Evolutionary conservation across 73 alveolate species (phyloP), one percentile per base, ranked within the genome.

Genomic region (Paraurostyla sp.): DNA sequence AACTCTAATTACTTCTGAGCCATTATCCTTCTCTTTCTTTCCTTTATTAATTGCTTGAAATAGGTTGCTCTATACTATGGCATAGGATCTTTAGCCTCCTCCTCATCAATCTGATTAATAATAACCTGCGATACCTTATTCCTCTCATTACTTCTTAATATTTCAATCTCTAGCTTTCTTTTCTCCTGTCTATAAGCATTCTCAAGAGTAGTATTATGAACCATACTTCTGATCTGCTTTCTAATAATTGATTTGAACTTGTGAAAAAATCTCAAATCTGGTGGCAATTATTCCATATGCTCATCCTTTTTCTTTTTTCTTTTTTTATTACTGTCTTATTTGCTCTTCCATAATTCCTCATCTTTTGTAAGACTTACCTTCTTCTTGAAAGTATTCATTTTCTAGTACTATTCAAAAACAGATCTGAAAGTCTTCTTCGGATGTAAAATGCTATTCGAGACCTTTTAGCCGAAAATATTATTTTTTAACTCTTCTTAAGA

Each of bases 221-320:
- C 27, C 11, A 73, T 46, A 45, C 71, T 48, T 41, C 86, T 23
- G n/a, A 73, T 73, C 46, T 73, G 42, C 36, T 73, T 73, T 35
- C 71, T 73, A 32, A 73, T 73, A 30, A 73, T 73, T 7, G 62
- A 45, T 73, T 73, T 73, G 46, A 73, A 73, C 27, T 73, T 73
- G 42, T 73, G 86, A 25, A 73, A 73, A 48, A 73, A 73, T 46
- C 86, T 73, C 71, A 73, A 16, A 73, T 73, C 86, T 73, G 86
- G 86, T 1, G 86, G 82, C 1, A 65, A 58, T 30, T 65, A 22
- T 18, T 65, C 86, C 2, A 48, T 16, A 15, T 48, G 18, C 3
- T 3, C 11, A n/a, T 68, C 41, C 30, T 68, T 13, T 30, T 68
- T 68, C 23, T 33, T 56, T 16, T 73, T 23, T 73, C 30, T 43